Base-by-base conservation (phyloP, 768 basidiomycete species). In the Boletus subparvulus region DNA sequence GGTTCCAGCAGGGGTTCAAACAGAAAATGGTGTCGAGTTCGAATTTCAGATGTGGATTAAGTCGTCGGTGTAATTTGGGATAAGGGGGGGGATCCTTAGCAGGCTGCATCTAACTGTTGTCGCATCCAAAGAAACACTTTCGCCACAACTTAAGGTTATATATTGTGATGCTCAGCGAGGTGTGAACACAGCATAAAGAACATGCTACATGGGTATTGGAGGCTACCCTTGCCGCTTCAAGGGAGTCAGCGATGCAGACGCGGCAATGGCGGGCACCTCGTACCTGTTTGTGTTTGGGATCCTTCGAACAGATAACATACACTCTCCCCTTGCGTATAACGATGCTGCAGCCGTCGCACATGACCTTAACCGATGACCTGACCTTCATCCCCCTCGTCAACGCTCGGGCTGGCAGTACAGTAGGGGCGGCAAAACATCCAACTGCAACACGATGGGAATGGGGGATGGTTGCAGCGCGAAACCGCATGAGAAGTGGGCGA, bases 281-380 rank as follows among this genome's bases (percentile, higher is more conserved):
- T 56, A 92, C 95, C 86, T 98, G 95, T 73, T 98, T 98, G 71
- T 98, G 96, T 71, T 96, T 98, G 3, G 95, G 92, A 65, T 98
- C 93, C 70, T 91, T 92, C 17, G 85, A 85, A 73, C 96, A 98
- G 26, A 97, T 83, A 43, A 98, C 86, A 74, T 95, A 97, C 36
- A 98, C 83, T 65, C 88, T 85, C 44, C 94, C 94, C 72, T 97
- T 94, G 65, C 95, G 78, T 73, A 81, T 83, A 36, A 98, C 96
- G 47, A 96, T 77, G 61, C 79, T 85, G 75, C 96, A 99, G 13
- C 94, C 92, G 59, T 94, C 93, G 73, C 96, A 99, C 85, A 96
- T 90, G 51, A 84, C 75, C 77, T 95, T 97, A 64, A 98, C 92
- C 4, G 92, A 92, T 24, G 92, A 89, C 60, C 96, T 85, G 56